phyloP scores from a whole-genome alignment of 176 grass and related monocot genomes.

The Areca catechu region DNA sequence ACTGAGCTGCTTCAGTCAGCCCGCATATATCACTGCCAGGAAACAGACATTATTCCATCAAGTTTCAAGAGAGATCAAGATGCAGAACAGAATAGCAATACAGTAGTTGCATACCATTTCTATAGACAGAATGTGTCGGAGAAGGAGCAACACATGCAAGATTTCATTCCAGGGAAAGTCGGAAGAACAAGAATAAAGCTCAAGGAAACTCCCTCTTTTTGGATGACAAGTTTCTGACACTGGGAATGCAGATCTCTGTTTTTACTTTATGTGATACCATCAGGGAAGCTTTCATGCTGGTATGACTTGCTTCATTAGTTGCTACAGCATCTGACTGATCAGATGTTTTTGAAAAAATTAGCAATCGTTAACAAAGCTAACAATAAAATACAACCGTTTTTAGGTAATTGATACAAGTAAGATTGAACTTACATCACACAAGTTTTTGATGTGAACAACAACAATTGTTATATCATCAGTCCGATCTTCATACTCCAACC shows the following conservation, averaged over 20 bases:
- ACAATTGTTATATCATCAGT: constrained; percentile 99
- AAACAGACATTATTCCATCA: too few relatives aligned
- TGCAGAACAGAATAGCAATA: too few relatives aligned
- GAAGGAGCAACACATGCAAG: constrained; percentile 38
- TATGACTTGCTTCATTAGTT: too few relatives aligned
- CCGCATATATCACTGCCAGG: too few relatives aligned
- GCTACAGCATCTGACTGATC: too few relatives aligned
- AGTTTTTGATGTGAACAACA: constrained; percentile 76
- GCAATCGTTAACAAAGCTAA: background rate
- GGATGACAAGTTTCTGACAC: constrained; percentile 23
- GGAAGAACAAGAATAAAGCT: constrained; percentile 14
- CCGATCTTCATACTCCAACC: constrained; percentile 87
- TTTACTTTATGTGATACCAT: too few relatives aligned
- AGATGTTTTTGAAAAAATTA: background rate
- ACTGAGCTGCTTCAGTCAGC: too few relatives aligned
- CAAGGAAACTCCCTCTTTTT: constrained; percentile 10
- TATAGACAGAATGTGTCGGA: constrained; percentile 22
- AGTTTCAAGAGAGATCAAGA: too few relatives aligned
- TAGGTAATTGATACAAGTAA: background rate
- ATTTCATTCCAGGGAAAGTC: constrained; percentile 25
- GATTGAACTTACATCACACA: constrained; percentile 46
- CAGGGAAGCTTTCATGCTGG: too few relatives aligned
- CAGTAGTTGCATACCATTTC: constrained; percentile 8
- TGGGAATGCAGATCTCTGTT: constrained; percentile 29
- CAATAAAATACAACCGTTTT: background rate